Conservation (phyloP, 1,139 yeast genomes). For the Yamadazyma diospyri region DNA sequence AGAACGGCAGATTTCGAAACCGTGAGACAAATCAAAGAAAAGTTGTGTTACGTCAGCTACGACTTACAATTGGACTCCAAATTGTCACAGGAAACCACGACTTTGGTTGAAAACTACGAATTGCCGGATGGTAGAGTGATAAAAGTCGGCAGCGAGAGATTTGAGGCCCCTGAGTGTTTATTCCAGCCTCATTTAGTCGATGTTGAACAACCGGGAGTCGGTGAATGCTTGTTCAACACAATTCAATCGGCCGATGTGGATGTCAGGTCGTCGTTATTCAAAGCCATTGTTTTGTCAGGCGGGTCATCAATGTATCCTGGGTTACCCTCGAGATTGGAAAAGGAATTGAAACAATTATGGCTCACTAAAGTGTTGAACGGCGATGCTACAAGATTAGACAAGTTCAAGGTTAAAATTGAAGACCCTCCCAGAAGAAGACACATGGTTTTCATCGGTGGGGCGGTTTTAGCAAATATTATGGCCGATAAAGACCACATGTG, state of each 20-base stretch:
- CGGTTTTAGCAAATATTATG: conserved; percentile 96
- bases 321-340: conserved; percentile 90
- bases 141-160: conserved; percentile 92
- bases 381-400: conserved; percentile 81
- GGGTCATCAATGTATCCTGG: conserved; percentile 99
- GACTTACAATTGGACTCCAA: conserved; percentile 87
- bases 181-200: conserved; percentile 98
- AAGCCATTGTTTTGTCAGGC: conserved; percentile 92
- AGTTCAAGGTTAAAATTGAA: conserved; percentile 94
- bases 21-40: conserved; percentile 95
- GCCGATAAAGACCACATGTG: conserved; percentile 98
- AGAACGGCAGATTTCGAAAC: conserved; percentile 98
- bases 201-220: conserved; percentile 95
- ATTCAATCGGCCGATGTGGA: conserved; percentile 94
- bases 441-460: conserved; percentile 99
- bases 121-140: conserved; percentile 95
- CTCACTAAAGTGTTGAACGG: conserved; percentile 81
- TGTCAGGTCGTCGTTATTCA: conserved; percentile 80
- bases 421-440: conserved; percentile 99
- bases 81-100: conserved; percentile 89
- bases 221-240: conserved; percentile 87
- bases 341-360: conserved; percentile 96
- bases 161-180: conserved; percentile 96
- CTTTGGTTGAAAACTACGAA: conserved; percentile 86
- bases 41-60: conserved; percentile 90